Evolutionary conservation across 2,329 filamentous ascomycete genomes (phyloP).

Genomic region (Cercospora nicotianae): DNA sequence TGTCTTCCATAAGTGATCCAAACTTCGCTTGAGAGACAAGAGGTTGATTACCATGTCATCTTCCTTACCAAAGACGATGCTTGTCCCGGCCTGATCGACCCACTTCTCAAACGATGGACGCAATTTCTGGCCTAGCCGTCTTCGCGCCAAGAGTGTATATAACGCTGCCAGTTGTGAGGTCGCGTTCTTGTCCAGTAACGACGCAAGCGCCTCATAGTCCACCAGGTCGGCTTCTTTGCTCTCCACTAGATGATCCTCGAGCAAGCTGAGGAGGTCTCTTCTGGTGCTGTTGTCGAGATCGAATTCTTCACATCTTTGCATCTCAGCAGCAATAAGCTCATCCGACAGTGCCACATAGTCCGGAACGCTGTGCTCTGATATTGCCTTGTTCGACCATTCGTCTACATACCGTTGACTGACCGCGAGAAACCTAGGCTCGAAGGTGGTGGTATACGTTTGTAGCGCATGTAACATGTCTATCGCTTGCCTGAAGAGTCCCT

Average conservation of each 20-base stretch:
- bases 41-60: constrained; percentile 85
- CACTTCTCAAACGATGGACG: constrained; percentile 74
- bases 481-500: constrained; percentile 67
- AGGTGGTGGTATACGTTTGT: constrained; percentile 72
- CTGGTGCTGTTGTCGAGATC: constrained; percentile 82
- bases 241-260: constrained; percentile 71
- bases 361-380: constrained; percentile 62
- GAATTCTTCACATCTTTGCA: constrained; percentile 73
- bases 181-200: constrained; percentile 70
- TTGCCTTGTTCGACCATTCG: constrained; percentile 68
- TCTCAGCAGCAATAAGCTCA: constrained; percentile 69
- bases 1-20: constrained; percentile 74
- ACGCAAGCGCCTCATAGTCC: constrained; percentile 59
- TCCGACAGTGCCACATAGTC: constrained; percentile 73
- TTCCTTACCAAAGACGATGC: constrained; percentile 73
- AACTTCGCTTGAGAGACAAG: constrained; percentile 73
- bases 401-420: constrained; percentile 67
- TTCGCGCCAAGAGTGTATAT: constrained; percentile 73
- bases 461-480: constrained; percentile 85
- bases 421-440: constrained; percentile 73
- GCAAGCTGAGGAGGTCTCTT: constrained; percentile 68
- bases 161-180: constrained; percentile 70
- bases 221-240: constrained; percentile 57
- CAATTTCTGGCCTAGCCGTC: constrained; percentile 68
- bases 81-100: constrained; percentile 71